Conservation (phyloP, 2,329 filamentous ascomycete species). For the Westerdykella ornata region DNA sequence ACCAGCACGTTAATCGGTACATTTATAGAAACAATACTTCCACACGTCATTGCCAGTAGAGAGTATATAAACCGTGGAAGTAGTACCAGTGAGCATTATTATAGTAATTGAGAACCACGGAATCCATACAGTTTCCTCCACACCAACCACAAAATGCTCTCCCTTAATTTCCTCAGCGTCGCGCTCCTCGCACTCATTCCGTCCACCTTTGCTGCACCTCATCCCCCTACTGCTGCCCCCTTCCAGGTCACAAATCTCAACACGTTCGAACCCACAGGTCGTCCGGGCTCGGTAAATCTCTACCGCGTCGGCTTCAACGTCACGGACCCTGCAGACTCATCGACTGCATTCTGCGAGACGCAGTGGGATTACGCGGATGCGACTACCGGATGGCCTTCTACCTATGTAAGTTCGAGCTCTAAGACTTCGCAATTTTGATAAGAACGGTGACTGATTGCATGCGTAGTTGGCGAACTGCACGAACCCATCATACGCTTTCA, state of each 20-base stretch:
- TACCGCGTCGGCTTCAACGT: constrained; percentile 12
- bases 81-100: background rate
- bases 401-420: constrained; percentile 2
- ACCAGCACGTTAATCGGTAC: too few relatives aligned
- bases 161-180: constrained; percentile 1
- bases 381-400: constrained; percentile 6
- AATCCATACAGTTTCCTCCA: background rate
- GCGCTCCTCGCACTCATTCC: constrained; percentile 2
- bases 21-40: too few relatives aligned
- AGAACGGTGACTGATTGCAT: background rate
- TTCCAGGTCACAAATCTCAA: constrained; percentile 14
- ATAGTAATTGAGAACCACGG: background rate
- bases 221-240: background rate
- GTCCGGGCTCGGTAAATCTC: constrained; percentile 3
- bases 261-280: constrained; percentile 11
- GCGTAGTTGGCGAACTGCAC: constrained; percentile 6
- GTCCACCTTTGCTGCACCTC: background rate
- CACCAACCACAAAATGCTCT: too few relatives aligned
- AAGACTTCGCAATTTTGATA: background rate
- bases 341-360: constrained; percentile 5
- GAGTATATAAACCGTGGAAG: background rate
- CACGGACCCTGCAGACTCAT: constrained; percentile 8
- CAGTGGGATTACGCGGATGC: constrained; percentile 6
- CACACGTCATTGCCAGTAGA: too few relatives aligned
- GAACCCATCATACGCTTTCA: constrained; percentile 8